Evolutionary conservation across 768 basidiomycete genomes (phyloP), one percentile per base, ranked within the genome.

Genomic region (Chiua virens): DNA sequence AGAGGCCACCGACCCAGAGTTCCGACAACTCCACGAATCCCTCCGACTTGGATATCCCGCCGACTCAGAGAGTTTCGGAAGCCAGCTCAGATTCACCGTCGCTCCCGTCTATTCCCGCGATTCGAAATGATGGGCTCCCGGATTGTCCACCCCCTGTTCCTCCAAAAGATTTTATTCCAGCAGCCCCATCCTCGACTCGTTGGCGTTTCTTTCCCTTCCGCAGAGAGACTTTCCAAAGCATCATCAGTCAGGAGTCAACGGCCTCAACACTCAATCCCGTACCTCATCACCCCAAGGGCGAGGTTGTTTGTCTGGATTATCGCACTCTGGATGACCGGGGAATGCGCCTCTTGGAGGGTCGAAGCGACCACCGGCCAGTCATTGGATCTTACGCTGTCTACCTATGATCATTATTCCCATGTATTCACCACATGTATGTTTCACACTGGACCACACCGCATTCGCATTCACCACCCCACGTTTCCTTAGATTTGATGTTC

Each of bases 361-460:
- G 86, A 38, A 88, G 86, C 56, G 91, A 94, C 66, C 91, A 94
- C 63, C 72, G 91, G 34, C 91, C 91, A 0, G 90, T 93, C n/a
- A 81, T 90, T 53, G 88, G 88, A 49, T 79, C 80, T 21, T 92
- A 88, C 62, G 81, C 80, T 37, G 74, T 88, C 45, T 89, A 86
- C 69, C 57, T 88, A 28, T 86, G 62, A 72, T 43, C 18, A 42
- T 45, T 37, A 14, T 38, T 27, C 21, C 44, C 21, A 10, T n/a
- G 34, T 37, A 22, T 36, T 45, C 57, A 35, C 40, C 28, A 39
- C 44, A 37, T 45, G 51, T 57, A 46, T 61, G 44, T 37, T 38
- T 36, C n/a, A 18, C 53, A 22, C 42, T 13, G 21, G 51, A 18
- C 42, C 15, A 18, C 52, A 50, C 49, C 36, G 32, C 52, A 61